Percentiles rank a stretch among this genome's conserved stretches.
These are phyloP conservation scores for Teratosphaeriaceae sp. DNA, from an alignment of 2,329 filamentous ascomycete species.

Conservation along the genomic window DNA sequence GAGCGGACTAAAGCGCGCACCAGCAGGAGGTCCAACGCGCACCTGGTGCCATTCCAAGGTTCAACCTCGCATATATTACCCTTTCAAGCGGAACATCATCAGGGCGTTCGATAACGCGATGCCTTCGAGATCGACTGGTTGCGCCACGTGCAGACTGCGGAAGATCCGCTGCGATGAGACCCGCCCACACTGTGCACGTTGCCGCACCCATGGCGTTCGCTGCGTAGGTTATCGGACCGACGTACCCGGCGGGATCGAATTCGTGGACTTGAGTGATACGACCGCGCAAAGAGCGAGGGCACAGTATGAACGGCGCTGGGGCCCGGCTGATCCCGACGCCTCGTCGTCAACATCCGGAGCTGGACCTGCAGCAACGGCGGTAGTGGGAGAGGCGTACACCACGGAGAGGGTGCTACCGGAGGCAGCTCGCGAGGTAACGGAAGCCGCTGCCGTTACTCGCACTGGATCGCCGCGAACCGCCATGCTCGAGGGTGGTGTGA, in stretches of 20 bases:
- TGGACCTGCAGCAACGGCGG: neutral
- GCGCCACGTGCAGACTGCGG: conserved; percentile 22
- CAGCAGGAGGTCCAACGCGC: no score
- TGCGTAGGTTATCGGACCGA: conserved; percentile 24
- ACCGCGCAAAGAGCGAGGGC: conserved; percentile 11
- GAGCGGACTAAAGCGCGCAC: no score
- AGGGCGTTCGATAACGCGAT: no score
- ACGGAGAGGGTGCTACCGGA: neutral
- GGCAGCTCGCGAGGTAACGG: neutral
- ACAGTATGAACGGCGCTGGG: neutral
- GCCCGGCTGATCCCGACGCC: neutral
- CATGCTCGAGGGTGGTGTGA: conserved; percentile 4
- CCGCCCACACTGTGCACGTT: conserved; percentile 23
- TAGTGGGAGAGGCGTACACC: neutral
- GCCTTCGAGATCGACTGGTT: conserved; percentile 24
- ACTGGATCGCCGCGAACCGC: neutral
- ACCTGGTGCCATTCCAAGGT: no score
- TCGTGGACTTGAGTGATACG: conserved; percentile 18
- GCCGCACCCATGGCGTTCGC: conserved; percentile 21
- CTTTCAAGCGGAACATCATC: no score
- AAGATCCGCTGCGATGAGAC: conserved; percentile 26
- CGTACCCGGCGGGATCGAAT: conserved; percentile 17
- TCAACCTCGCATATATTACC: no score
- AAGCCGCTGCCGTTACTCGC: neutral
- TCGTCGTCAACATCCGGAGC: neutral